Percentiles rank a stretch among this genome's conserved stretches.
Conservation (phyloP, 1,284 basidiomycete species). For the Ustilago hordei region DNA sequence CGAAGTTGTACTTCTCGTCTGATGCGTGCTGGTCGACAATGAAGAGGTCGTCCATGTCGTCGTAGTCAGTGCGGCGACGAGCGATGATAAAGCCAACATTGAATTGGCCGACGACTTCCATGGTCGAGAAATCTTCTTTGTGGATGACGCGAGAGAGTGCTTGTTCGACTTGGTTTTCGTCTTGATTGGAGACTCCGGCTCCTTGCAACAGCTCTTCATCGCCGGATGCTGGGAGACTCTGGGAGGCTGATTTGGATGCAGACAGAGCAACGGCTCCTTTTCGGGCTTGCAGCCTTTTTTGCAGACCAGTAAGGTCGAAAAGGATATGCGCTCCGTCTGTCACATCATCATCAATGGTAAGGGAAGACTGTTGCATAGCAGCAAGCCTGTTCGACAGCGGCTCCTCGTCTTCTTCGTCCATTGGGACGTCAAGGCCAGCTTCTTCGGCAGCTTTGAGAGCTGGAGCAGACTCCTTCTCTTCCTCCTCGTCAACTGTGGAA, state of each 20-base stretch:
- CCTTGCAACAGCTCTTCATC: conserved; percentile 59
- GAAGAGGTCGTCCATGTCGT: conserved; percentile 75
- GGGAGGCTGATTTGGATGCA: background rate
- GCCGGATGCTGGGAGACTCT: conserved; percentile 9
- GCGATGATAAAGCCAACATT: conserved; percentile 95
- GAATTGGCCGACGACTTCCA: conserved; percentile 93
- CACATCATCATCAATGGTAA: background rate
- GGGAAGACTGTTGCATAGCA: background rate
- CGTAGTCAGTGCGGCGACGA: conserved; percentile 72
- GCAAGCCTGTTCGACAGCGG: conserved; percentile 16
- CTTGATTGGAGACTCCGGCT: conserved; percentile 76
- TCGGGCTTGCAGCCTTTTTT: conserved; percentile 21
- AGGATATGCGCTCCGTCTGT: conserved; percentile 8
- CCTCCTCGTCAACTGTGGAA: conserved; percentile 9
- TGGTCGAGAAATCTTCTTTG: conserved; percentile 85
- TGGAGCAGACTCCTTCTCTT: background rate
- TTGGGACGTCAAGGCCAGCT: background rate
- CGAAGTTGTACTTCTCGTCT: conserved; percentile 99
- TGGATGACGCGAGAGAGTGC: conserved; percentile 86
- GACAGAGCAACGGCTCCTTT: background rate
- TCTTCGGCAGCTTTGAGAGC: background rate
- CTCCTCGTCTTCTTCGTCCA: background rate
- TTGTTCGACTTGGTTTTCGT: conserved; percentile 76
- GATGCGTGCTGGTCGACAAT: conserved; percentile 82
- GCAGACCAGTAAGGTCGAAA: conserved; percentile 12